phyloP scores from a whole-genome alignment of 1,284 basidiomycete species.

The Trichosporon coremiiforme region DNA sequence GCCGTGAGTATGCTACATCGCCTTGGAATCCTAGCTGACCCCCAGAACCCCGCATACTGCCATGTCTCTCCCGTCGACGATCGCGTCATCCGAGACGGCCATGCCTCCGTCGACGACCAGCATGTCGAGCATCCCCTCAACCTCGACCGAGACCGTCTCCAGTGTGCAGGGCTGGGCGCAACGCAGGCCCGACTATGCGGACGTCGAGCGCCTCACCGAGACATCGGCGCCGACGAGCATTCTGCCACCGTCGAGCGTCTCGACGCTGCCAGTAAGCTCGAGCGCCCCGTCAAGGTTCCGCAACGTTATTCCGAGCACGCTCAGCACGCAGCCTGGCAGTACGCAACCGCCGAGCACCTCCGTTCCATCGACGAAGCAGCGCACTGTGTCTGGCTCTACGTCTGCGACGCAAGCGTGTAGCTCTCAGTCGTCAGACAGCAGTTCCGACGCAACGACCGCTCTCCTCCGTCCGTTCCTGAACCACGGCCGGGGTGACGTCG shows the following conservation, averaged over 20 bases:
- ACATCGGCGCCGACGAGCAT: not conserved
- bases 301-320: not conserved
- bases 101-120: constrained; percentile 1
- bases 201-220: not conserved
- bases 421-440: constrained; percentile 5
- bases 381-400: not conserved
- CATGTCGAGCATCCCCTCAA: not conserved
- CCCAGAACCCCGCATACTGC: constrained; percentile 1
- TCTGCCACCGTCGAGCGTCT: not conserved
- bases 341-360: not conserved
- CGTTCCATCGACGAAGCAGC: not conserved
- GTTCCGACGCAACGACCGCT: constrained; percentile 13
- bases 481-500: not conserved
- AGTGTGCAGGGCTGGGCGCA: not conserved
- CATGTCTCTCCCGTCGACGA: not conserved
- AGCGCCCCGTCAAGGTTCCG: not conserved
- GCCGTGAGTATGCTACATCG: not conserved
- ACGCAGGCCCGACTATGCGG: not conserved
- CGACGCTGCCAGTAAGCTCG: not conserved
- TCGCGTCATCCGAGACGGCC: not conserved
- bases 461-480: constrained; percentile 1
- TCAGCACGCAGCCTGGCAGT: not conserved
- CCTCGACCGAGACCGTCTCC: not conserved
- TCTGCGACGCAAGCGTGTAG: constrained; percentile 9
- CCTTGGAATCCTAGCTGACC: not conserved